phyloP scores from a whole-genome alignment of 441 rosid genomes.

The Erodium texanum region DNA sequence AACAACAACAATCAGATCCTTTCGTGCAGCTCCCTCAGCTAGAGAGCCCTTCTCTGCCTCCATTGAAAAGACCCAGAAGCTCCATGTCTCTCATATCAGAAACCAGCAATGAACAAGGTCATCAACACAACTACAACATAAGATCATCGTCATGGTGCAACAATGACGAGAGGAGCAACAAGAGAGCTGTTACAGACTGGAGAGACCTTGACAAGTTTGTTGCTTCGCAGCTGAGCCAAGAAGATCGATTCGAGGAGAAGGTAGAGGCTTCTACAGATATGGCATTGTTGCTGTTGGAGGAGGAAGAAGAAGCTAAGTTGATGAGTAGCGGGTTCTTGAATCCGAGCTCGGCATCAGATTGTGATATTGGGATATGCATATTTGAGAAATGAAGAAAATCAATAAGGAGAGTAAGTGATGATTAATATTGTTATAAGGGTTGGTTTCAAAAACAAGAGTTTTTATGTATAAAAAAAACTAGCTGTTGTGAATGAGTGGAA shows the following conservation, averaged over 20 bases:
- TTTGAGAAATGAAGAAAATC: constrained; percentile 47
- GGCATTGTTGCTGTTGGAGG: constrained; percentile 40
- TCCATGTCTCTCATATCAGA: constrained; percentile 26
- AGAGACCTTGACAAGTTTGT: constrained; percentile 87
- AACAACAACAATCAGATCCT: too few species aligned
- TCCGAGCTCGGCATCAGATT: constrained; percentile 41
- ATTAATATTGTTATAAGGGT: constrained; percentile 16
- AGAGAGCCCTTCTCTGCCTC: constrained; percentile 53
- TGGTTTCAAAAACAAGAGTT: constrained; percentile 19
- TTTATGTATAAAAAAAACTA: constrained; percentile 25
- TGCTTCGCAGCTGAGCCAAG: constrained; percentile 75
- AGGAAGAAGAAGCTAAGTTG: constrained; percentile 38
- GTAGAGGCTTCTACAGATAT: constrained; percentile 24
- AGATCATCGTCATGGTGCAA: constrained; percentile 9
- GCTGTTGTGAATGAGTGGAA: constrained; percentile 26
- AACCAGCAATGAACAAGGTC: constrained; percentile 11
- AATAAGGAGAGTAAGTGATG: neutral
- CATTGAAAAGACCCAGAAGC: constrained; percentile 37
- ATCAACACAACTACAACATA: too few species aligned
- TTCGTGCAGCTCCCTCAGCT: constrained; percentile 47
- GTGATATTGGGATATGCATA: constrained; percentile 55
- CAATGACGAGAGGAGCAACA: constrained; percentile 20
- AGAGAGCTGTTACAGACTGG: constrained; percentile 37
- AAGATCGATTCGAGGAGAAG: constrained; percentile 24
- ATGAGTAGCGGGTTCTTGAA: constrained; percentile 27